phyloP scores from a whole-genome alignment of 2,329 filamentous ascomycete genomes.

The Drechslerella stenobrocha region DNA sequence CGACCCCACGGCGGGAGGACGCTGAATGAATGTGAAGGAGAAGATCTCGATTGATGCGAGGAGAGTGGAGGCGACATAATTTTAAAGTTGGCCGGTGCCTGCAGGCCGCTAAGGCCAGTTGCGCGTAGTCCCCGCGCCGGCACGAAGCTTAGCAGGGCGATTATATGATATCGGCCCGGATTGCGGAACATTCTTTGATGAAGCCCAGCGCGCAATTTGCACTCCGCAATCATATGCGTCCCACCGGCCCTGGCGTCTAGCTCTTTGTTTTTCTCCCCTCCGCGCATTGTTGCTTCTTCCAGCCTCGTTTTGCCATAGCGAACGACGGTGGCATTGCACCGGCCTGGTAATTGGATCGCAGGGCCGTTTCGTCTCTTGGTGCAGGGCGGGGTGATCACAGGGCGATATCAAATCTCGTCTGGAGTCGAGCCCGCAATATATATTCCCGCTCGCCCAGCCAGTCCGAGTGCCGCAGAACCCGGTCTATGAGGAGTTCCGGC shows the following conservation, averaged over 20 bases:
- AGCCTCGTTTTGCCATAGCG: not conserved
- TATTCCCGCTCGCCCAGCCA: not conserved
- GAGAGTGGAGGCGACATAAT: not conserved
- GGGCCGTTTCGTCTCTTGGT: too few species aligned
- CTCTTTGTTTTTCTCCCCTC: slow-evolving; percentile 3
- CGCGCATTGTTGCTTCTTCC: slow-evolving; percentile 11
- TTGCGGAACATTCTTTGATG: slow-evolving; percentile 3
- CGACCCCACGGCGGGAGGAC: too few species aligned
- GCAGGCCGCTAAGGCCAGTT: slow-evolving; percentile 1
- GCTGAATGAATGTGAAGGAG: not conserved
- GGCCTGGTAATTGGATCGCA: not conserved
- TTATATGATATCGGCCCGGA: not conserved
- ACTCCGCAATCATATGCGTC: not conserved
- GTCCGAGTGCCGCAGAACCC: not conserved
- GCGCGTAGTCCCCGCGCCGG: not conserved
- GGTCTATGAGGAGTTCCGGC: not conserved
- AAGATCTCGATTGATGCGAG: not conserved
- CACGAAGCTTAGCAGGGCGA: not conserved
- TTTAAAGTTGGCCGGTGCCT: not conserved
- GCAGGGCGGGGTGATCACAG: too few species aligned
- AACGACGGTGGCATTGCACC: not conserved
- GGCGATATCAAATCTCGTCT: not conserved
- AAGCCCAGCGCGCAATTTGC: not conserved
- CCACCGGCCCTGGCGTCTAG: not conserved
- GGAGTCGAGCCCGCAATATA: not conserved